Percentiles rank a stretch among this genome's conserved stretches.
Conservation (phyloP, 768 basidiomycete species). For the Termitomyces sp. region DNA sequence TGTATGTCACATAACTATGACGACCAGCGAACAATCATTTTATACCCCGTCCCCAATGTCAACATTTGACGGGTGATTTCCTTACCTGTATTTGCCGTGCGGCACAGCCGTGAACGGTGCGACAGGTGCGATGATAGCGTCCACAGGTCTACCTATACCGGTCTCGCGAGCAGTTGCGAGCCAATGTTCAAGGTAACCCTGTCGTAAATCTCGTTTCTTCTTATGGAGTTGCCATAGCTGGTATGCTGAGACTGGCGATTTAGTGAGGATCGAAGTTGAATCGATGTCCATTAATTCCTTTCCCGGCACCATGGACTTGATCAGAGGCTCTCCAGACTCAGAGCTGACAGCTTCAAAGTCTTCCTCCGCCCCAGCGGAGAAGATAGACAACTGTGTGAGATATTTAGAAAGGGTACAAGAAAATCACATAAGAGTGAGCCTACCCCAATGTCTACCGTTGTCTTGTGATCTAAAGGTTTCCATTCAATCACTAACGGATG, state of each 20-base stretch:
- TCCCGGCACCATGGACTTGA: slow-evolving; percentile 39
- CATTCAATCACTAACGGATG: slow-evolving; percentile 57
- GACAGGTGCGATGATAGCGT: slow-evolving; percentile 65
- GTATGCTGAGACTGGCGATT: slow-evolving; percentile 30
- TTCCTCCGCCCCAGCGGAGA: background rate
- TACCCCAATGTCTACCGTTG: slow-evolving; percentile 38
- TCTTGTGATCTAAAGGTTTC: slow-evolving; percentile 48
- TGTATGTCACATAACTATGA: slow-evolving; percentile 44
- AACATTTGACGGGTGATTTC: background rate
- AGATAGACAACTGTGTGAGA: background rate
- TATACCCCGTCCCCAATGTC: background rate
- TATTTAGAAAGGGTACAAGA: background rate
- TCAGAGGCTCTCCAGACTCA: slow-evolving; percentile 47
- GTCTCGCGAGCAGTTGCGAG: slow-evolving; percentile 43
- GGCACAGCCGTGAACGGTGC: slow-evolving; percentile 57
- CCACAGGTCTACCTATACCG: slow-evolving; percentile 66
- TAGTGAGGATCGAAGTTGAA: background rate
- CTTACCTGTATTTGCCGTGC: slow-evolving; percentile 54
- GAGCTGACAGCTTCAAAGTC: slow-evolving; percentile 26
- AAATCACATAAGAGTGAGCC: slow-evolving; percentile 9
- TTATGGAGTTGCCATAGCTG: slow-evolving; percentile 66
- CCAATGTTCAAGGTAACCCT: slow-evolving; percentile 61
- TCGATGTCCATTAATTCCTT: background rate
- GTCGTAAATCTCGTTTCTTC: slow-evolving; percentile 39
- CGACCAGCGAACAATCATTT: background rate